Evolutionary conservation across 2,329 filamentous ascomycete genomes (phyloP).

Genomic region (Thielaviopsis musarum): DNA sequence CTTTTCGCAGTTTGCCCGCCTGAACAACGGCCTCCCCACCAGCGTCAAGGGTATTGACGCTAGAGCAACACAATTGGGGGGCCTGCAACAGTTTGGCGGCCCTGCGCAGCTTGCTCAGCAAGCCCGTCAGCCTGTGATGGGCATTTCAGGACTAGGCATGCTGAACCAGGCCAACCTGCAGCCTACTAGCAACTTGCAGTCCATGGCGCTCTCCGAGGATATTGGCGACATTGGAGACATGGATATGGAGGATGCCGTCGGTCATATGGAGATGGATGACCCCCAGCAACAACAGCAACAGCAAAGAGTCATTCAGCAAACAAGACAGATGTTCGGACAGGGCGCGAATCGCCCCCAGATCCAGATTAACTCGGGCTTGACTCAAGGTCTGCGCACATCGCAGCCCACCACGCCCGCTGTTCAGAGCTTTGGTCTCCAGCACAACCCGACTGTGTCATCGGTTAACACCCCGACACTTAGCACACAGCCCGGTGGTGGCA

Average conservation of each 20-base stretch:
- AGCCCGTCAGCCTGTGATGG: constrained; percentile 11
- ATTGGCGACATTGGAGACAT: constrained; percentile 84
- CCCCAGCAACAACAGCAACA: constrained; percentile 26
- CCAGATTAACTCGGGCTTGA: constrained; percentile 60
- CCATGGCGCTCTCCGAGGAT: constrained; percentile 29
- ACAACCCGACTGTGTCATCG: constrained; percentile 92
- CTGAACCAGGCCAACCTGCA: constrained; percentile 23
- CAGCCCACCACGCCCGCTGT: constrained; percentile 73
- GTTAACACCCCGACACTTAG: constrained; percentile 89
- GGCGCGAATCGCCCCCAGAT: constrained; percentile 49
- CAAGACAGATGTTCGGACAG: constrained; percentile 51
- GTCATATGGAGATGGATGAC: constrained; percentile 46
- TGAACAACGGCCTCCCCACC: background rate
- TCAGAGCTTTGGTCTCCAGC: constrained; percentile 61
- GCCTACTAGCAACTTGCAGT: constrained; percentile 26
- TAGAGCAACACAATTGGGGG: constrained; percentile 2
- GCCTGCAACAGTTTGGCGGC: constrained; percentile 11
- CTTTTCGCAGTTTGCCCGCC: constrained; percentile 23
- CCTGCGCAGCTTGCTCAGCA: constrained; percentile 12
- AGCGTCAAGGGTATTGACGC: constrained; percentile 1
- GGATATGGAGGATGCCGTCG: constrained; percentile 82
- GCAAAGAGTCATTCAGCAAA: constrained; percentile 41
- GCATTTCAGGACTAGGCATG: constrained; percentile 11
- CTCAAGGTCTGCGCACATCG: constrained; percentile 67
- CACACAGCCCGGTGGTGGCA: constrained; percentile 55